These are phyloP conservation scores for Penicillium canescens DNA, from an alignment of 495 filamentous ascomycete species.

Conservation along the genomic window DNA sequence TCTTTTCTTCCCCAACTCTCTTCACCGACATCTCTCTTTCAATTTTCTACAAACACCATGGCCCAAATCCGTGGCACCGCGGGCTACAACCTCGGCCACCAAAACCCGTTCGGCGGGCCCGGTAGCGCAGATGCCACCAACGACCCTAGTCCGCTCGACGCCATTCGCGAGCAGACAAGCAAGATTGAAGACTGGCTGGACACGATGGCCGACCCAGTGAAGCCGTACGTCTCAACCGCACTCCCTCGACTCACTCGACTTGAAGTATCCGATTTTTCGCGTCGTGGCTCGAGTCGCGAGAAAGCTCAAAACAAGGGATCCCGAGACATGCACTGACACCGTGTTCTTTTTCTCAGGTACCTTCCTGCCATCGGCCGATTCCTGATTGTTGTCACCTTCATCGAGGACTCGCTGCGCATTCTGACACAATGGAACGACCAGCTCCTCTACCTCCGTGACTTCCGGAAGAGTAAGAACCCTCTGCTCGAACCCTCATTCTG, in stretches of 20 bases:
- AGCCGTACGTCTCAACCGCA: constrained; percentile 73
- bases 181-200: constrained; percentile 97
- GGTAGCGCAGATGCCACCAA: constrained; percentile 59
- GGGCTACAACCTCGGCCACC: constrained; percentile 87
- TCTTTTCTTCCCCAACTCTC: constrained; percentile 12
- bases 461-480: constrained; percentile 76
- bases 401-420: constrained; percentile 94
- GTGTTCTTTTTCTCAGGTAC: constrained; percentile 61
- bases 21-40: background rate
- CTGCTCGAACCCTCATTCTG: constrained; percentile 6
- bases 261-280: background rate
- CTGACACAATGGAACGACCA: constrained; percentile 98
- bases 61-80: constrained; percentile 96
- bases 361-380: constrained; percentile 94
- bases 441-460: constrained; percentile 88
- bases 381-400: constrained; percentile 96
- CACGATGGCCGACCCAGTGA: constrained; percentile 83
- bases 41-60: constrained; percentile 54
- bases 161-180: constrained; percentile 91
- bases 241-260: background rate
- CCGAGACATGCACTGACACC: constrained; percentile 31
- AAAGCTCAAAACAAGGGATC: constrained; percentile 23
- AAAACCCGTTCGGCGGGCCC: constrained; percentile 69
- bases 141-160: constrained; percentile 86
- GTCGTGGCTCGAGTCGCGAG: background rate